Evolutionary conservation across 495 filamentous ascomycete genomes (phyloP).

Genomic region (Penicillium nucicola): DNA sequence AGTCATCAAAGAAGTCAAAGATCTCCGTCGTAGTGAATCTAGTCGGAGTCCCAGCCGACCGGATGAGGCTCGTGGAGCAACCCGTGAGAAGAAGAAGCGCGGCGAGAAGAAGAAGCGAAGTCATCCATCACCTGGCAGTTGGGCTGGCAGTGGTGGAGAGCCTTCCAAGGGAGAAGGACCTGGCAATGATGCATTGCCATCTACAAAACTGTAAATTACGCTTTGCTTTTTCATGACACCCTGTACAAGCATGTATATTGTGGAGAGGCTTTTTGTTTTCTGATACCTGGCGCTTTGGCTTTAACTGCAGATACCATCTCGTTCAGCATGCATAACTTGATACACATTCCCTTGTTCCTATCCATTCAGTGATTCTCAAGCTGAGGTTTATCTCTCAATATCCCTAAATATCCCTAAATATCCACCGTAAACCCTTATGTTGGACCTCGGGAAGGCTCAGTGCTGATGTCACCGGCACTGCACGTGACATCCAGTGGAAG

Average conservation of each 20-base stretch:
- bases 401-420: too few species aligned
- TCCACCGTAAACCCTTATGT: too few species aligned
- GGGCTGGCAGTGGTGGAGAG: slow-evolving; percentile 17
- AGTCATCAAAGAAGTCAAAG: slow-evolving; percentile 79
- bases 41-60: slow-evolving; percentile 32
- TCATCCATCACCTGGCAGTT: slow-evolving; percentile 18
- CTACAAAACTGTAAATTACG: background rate
- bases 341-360: background rate
- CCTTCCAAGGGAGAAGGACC: background rate
- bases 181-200: background rate
- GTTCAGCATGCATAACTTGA: background rate
- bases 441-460: too few species aligned
- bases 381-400: too few species aligned
- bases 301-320: background rate
- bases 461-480: too few species aligned
- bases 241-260: slow-evolving; percentile 1
- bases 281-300: background rate
- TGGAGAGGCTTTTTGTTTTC: background rate
- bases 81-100: slow-evolving; percentile 30
- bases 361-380: too few species aligned
- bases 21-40: slow-evolving; percentile 36
- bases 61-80: slow-evolving; percentile 20
- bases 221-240: background rate
- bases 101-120: slow-evolving; percentile 31
- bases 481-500: too few species aligned